Percentiles rank a stretch among this genome's conserved stretches.
Conservation (phyloP, 106 monocot species). For the Triglochin maritima region DNA sequence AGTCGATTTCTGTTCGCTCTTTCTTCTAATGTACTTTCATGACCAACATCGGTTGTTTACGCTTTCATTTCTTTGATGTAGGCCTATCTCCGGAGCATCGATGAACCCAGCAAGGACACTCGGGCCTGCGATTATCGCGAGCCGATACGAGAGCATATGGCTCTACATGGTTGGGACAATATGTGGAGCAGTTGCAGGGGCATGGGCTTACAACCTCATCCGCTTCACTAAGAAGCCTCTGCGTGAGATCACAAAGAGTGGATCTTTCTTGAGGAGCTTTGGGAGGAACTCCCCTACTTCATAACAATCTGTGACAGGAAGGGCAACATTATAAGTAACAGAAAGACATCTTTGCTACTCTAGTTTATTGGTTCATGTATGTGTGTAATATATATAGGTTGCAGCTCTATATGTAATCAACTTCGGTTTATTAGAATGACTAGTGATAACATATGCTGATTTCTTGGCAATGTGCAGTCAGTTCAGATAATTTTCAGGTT, state of each 20-base stretch:
- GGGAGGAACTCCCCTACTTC: not conserved
- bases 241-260: constrained; percentile 58
- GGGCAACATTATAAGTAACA: not conserved
- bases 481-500: too few relatives aligned
- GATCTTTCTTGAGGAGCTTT: constrained; percentile 51
- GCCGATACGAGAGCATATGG: constrained; percentile 50
- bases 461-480: too few relatives aligned
- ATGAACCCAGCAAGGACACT: constrained; percentile 77
- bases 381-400: too few relatives aligned
- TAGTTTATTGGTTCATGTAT: too few relatives aligned
- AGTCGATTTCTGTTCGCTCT: not conserved
- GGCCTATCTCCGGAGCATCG: constrained; percentile 80
- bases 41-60: too few relatives aligned
- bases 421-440: too few relatives aligned
- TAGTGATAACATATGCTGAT: too few relatives aligned
- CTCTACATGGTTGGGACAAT: constrained; percentile 53
- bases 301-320: not conserved
- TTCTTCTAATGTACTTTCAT: too few relatives aligned
- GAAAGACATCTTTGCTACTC: too few relatives aligned
- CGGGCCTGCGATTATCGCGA: constrained; percentile 46
- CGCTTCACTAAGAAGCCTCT: constrained; percentile 59
- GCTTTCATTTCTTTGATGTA: constrained; percentile 4
- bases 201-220: constrained; percentile 72
- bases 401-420: too few relatives aligned
- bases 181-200: constrained; percentile 40